Conservation (phyloP, 495 filamentous ascomycete genomes). For the Penicillium odoratum region DNA sequence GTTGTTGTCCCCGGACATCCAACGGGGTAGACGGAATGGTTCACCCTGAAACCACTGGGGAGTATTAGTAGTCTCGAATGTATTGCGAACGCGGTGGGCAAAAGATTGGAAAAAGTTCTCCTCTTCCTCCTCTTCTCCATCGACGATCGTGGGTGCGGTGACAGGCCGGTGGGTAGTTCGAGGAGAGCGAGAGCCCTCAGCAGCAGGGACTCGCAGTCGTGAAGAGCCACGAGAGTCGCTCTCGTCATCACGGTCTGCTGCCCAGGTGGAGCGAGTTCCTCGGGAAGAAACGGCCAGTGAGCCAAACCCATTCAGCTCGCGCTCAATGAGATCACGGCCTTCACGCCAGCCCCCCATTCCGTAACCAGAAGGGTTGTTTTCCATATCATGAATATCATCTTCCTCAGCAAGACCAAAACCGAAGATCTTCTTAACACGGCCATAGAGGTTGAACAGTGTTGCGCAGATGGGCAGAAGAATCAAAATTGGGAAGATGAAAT, state of each 20-base stretch:
- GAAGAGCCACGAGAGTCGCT: constrained; percentile 30
- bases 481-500: constrained; percentile 82
- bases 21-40: constrained; percentile 73
- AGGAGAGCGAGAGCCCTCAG: constrained; percentile 31
- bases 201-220: constrained; percentile 31
- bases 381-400: constrained; percentile 67
- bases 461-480: constrained; percentile 82
- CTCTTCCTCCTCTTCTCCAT: constrained; percentile 65
- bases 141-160: constrained; percentile 34
- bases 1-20: constrained; percentile 59
- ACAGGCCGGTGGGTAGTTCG: constrained; percentile 29
- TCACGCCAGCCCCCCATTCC: constrained; percentile 90
- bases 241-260: constrained; percentile 24
- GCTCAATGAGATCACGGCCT: constrained; percentile 88
- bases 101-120: constrained; percentile 81
- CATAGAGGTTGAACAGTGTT: constrained; percentile 83
- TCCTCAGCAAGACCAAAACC: constrained; percentile 74
- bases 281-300: constrained; percentile 48
- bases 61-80: constrained; percentile 78
- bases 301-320: constrained; percentile 71
- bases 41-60: constrained; percentile 77
- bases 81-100: constrained; percentile 84
- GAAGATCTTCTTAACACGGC: constrained; percentile 69
- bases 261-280: constrained; percentile 35
- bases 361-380: constrained; percentile 60